A percentile compares a stretch with the other conserved stretches of the same genome.
These are phyloP conservation scores for Populus nigra DNA, from an alignment of 345 rosid species.

Conservation along the genomic window DNA sequence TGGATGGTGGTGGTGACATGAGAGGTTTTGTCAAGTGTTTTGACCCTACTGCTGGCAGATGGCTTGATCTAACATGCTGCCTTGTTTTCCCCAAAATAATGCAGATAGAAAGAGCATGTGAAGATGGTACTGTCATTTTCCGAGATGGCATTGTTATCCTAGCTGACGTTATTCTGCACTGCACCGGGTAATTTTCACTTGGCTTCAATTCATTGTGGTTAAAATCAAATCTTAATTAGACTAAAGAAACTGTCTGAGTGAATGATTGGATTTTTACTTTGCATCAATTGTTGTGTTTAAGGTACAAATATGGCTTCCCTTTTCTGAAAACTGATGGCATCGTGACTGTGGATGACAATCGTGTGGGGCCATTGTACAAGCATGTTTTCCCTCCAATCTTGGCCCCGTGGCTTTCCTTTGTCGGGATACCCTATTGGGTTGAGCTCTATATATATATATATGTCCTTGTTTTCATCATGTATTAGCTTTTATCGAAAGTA, in stretches of 20 bases:
- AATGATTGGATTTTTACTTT: not conserved
- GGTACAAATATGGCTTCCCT: conserved; percentile 5
- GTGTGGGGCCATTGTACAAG: conserved; percentile 19
- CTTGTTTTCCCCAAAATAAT: conserved; percentile 8
- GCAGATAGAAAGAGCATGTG: conserved; percentile 58
- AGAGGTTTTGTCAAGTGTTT: too few species aligned
- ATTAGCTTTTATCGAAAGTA: not conserved
- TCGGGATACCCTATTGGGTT: conserved; percentile 1
- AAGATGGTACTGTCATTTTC: conserved; percentile 66
- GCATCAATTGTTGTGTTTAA: not conserved
- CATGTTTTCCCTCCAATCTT: conserved; percentile 13
- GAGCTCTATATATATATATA: not conserved
- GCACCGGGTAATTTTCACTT: conserved; percentile 60
- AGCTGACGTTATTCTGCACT: conserved; percentile 69
- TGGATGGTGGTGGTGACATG: not conserved
- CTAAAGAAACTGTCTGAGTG: not conserved
- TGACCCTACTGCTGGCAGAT: conserved; percentile 1
- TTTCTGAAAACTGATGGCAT: conserved; percentile 6
- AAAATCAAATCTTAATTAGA: too few species aligned
- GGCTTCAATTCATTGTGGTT: too few species aligned
- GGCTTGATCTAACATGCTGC: conserved; percentile 13
- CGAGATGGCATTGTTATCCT: conserved; percentile 42
- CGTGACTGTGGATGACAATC: conserved; percentile 23
- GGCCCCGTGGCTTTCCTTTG: conserved; percentile 18
- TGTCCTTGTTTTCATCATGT: not conserved